phyloP scores from a whole-genome alignment of 805 yeast genomes.

The Wickerhamomyces sydowiorum region DNA sequence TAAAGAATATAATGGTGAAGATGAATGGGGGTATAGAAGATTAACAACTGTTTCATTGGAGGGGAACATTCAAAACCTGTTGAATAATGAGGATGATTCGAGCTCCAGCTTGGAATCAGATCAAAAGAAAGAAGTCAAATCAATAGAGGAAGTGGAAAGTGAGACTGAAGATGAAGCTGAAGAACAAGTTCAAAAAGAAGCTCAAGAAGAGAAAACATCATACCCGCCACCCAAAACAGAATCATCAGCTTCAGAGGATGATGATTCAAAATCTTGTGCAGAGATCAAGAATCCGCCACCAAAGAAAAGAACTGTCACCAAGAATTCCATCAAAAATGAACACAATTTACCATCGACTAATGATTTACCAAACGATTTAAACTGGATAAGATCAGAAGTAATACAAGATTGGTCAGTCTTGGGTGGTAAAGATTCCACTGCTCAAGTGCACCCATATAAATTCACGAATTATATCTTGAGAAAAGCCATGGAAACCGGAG shows the following conservation, averaged over 20 bases:
- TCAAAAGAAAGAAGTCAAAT: slow-evolving; percentile 7
- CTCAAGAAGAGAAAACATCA: background rate
- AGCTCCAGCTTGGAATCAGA: slow-evolving; percentile 5
- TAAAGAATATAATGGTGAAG: slow-evolving; percentile 72
- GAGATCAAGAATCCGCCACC: slow-evolving; percentile 14
- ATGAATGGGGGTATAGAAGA: slow-evolving; percentile 90
- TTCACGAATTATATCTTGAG: slow-evolving; percentile 81
- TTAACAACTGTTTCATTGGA: slow-evolving; percentile 82
- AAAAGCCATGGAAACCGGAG: slow-evolving; percentile 76
- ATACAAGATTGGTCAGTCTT: slow-evolving; percentile 71
- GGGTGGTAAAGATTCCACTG: slow-evolving; percentile 85
- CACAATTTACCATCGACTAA: slow-evolving; percentile 10
- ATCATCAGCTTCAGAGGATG: background rate
- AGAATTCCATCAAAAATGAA: slow-evolving; percentile 26
- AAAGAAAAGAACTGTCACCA: slow-evolving; percentile 31
- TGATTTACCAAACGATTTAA: slow-evolving; percentile 55
- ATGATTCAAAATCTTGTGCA: background rate
- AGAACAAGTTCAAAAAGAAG: background rate
- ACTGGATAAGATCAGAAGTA: slow-evolving; percentile 67
- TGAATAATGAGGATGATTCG: slow-evolving; percentile 13
- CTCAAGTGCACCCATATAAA: slow-evolving; percentile 94
- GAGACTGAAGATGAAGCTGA: slow-evolving; percentile 20
- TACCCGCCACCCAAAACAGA: background rate
- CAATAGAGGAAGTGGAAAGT: slow-evolving; percentile 15
- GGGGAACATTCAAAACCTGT: slow-evolving; percentile 54